Evolutionary conservation across 768 basidiomycete genomes (phyloP).

Genomic region (Cystobasidiopsis lactophilus): DNA sequence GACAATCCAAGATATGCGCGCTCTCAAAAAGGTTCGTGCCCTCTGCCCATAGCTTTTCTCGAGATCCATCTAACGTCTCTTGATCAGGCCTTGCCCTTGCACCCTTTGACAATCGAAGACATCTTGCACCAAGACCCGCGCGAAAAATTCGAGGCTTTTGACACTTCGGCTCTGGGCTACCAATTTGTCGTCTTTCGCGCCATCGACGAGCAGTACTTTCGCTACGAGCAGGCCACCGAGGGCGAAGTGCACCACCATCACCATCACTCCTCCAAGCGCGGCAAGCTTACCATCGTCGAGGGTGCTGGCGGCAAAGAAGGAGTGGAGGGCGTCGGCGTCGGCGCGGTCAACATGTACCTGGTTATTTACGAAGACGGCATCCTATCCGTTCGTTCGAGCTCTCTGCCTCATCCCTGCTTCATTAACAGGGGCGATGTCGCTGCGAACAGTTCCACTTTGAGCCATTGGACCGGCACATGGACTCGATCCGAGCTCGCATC

Average conservation of each 20-base stretch:
- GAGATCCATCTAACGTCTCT: not conserved
- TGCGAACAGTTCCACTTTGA: slow-evolving; percentile 59
- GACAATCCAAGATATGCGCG: slow-evolving; percentile 64
- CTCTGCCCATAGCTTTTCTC: not conserved
- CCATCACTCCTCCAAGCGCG: slow-evolving; percentile 3
- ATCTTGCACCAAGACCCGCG: slow-evolving; percentile 74
- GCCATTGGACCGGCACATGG: slow-evolving; percentile 66
- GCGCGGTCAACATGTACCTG: slow-evolving; percentile 67
- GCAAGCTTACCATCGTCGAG: slow-evolving; percentile 29
- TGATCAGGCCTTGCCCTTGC: slow-evolving; percentile 52
- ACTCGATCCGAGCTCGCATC: slow-evolving; percentile 51
- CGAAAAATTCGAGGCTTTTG: slow-evolving; percentile 74
- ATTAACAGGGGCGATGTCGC: not conserved
- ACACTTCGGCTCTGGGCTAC: slow-evolving; percentile 56
- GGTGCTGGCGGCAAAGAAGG: slow-evolving; percentile 30
- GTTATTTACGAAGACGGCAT: slow-evolving; percentile 76
- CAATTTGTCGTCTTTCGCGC: slow-evolving; percentile 75
- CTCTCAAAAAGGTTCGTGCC: slow-evolving; percentile 49
- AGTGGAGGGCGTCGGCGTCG: slow-evolving; percentile 33
- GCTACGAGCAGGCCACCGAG: slow-evolving; percentile 23
- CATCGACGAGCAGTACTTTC: slow-evolving; percentile 37
- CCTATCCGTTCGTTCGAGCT: slow-evolving; percentile 25
- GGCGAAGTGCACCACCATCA: not conserved
- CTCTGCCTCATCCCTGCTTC: not conserved
- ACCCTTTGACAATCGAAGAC: slow-evolving; percentile 82